Evolutionary conservation across 768 basidiomycete species (phyloP).

Genomic region (Filobasidium wieringae): DNA sequence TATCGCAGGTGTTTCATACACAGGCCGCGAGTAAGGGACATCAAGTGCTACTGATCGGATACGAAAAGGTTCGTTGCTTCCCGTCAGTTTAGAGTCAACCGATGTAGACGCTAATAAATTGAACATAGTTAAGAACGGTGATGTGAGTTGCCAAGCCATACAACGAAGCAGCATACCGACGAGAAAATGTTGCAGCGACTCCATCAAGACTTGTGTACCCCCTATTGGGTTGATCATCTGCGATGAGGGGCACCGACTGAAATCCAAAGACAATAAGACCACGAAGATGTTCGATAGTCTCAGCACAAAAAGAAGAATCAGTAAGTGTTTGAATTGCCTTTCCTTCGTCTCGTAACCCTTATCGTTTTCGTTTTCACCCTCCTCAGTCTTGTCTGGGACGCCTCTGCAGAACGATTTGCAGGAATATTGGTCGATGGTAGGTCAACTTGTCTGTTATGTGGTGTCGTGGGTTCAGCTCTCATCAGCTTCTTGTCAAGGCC

Average conservation of each 20-base stretch:
- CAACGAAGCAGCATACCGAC: too few species aligned
- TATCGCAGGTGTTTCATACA: too few species aligned
- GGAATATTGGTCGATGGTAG: slow-evolving; percentile 93
- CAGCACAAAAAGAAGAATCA: slow-evolving; percentile 62
- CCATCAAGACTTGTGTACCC: slow-evolving; percentile 45
- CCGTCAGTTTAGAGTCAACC: slow-evolving; percentile 48
- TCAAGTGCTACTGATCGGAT: slow-evolving; percentile 85
- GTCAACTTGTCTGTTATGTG: slow-evolving; percentile 16
- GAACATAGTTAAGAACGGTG: neutral
- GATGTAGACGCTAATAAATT: neutral
- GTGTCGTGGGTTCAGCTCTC: neutral
- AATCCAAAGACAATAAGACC: slow-evolving; percentile 83
- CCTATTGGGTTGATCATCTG: slow-evolving; percentile 87
- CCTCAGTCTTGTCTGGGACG: slow-evolving; percentile 69
- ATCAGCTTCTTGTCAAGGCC: slow-evolving; percentile 44
- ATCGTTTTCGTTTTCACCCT: neutral
- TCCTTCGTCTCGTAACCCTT: neutral
- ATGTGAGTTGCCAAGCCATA: neutral
- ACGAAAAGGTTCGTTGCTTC: slow-evolving; percentile 74
- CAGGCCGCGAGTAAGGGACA: slow-evolving; percentile 24
- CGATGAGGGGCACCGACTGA: slow-evolving; percentile 94
- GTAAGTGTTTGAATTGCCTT: slow-evolving; percentile 14
- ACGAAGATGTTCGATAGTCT: slow-evolving; percentile 71
- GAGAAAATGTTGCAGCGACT: slow-evolving; percentile 33
- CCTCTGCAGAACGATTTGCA: slow-evolving; percentile 93